Percentiles rank a stretch among this genome's conserved stretches.
phyloP scores from a whole-genome alignment of 129 eudicot genomes.

The Cynara cardunculus region DNA sequence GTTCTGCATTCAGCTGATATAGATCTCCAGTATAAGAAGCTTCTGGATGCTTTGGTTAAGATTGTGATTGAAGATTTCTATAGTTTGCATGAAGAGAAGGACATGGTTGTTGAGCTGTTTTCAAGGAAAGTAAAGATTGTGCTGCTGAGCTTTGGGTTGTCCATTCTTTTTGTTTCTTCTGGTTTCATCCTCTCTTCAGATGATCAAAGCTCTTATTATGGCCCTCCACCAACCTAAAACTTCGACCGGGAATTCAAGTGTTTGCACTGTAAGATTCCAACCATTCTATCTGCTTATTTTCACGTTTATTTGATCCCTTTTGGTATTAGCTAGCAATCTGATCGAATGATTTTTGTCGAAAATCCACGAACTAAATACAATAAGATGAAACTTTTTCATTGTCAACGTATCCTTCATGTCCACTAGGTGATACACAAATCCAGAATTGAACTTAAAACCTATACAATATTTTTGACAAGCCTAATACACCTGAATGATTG shows the following conservation, averaged over 20 bases:
- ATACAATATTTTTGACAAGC: background rate
- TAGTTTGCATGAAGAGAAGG: slow-evolving; percentile 22
- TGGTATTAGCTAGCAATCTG: slow-evolving; percentile 1
- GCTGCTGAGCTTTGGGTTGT: slow-evolving; percentile 18
- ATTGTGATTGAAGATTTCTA: slow-evolving; percentile 27
- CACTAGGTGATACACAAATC: background rate
- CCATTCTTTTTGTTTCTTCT: slow-evolving; percentile 15
- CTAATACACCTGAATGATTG: background rate
- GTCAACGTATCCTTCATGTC: background rate
- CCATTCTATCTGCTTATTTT: background rate
- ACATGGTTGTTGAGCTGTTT: background rate
- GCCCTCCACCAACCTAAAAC: slow-evolving; percentile 38
- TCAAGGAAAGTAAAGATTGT: slow-evolving; percentile 19
- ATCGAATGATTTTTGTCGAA: background rate
- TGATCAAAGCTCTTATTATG: slow-evolving; percentile 29
- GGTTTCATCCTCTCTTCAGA: slow-evolving; percentile 21
- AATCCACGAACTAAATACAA: background rate
- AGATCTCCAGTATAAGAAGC: slow-evolving; percentile 24
- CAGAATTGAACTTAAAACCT: slow-evolving; percentile 2
- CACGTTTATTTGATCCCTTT: slow-evolving; percentile 8
- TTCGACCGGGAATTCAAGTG: background rate
- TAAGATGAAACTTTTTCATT: slow-evolving; percentile 12
- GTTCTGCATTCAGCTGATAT: slow-evolving; percentile 20
- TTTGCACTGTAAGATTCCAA: slow-evolving; percentile 15
- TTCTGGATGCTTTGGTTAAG: slow-evolving; percentile 23